A percentile compares a stretch with the other conserved stretches of the same genome.
Conservation (phyloP, 2,329 filamentous ascomycete species). For the Fusarium pseudograminearum region DNA sequence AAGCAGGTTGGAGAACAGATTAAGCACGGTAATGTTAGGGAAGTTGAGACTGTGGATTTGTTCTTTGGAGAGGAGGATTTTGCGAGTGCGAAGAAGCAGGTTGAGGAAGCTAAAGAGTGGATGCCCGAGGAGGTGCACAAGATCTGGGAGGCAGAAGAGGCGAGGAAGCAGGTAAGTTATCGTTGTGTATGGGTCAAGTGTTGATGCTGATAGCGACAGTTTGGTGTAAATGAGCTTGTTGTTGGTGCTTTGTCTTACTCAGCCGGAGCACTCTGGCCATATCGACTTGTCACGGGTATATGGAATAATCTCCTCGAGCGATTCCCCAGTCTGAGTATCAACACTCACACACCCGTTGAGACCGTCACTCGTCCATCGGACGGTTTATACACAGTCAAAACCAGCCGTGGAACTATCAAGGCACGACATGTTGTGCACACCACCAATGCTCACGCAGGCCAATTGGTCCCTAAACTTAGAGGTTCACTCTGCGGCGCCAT, state of each 20-base stretch:
- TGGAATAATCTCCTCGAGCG: constrained; percentile 57
- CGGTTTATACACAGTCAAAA: constrained; percentile 57
- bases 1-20: constrained; percentile 54
- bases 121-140: constrained; percentile 56
- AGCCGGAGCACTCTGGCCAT: constrained; percentile 65
- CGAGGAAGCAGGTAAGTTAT: constrained; percentile 48
- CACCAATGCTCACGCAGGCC: constrained; percentile 66
- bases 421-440: constrained; percentile 67
- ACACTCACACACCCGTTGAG: constrained; percentile 54
- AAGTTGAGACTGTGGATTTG: constrained; percentile 62
- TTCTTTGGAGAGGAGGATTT: constrained; percentile 56
- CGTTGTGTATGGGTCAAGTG: neutral
- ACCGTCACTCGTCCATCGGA: constrained; percentile 39
- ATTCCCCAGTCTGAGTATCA: constrained; percentile 54
- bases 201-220: constrained; percentile 44
- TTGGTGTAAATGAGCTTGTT: constrained; percentile 52
- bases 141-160: constrained; percentile 52
- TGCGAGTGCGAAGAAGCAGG: constrained; percentile 48
- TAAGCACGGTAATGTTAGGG: constrained; percentile 55
- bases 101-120: constrained; percentile 52
- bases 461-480: constrained; percentile 63
- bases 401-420: constrained; percentile 58
- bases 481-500: constrained; percentile 59
- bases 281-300: constrained; percentile 60
- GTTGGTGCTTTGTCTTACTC: constrained; percentile 59